phyloP scores from a whole-genome alignment of 2,329 filamentous ascomycete genomes.

The Hymenoscyphus infarciens region DNA sequence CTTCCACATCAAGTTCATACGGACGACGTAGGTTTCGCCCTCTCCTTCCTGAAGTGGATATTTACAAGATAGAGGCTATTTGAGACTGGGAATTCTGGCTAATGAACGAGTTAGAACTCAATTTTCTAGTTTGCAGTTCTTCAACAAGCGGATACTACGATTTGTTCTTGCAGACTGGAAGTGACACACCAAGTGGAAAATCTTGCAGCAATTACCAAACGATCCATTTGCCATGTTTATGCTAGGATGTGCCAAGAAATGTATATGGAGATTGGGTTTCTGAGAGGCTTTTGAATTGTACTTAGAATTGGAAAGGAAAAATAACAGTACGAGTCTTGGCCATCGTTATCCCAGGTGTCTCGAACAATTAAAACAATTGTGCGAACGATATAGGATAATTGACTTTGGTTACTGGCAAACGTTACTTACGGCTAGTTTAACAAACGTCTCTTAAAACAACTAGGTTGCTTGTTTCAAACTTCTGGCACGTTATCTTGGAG shows the following conservation, averaged over 20 bases:
- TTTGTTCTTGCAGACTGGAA: conserved; percentile 51
- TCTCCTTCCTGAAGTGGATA: background rate
- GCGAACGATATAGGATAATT: too few relatives aligned
- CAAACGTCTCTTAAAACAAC: too few relatives aligned
- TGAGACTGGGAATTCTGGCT: too few relatives aligned
- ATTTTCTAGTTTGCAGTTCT: conserved; percentile 48
- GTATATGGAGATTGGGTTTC: background rate
- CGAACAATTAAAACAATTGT: too few relatives aligned
- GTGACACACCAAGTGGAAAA: conserved; percentile 45
- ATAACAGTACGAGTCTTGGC: too few relatives aligned
- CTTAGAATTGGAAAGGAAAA: too few relatives aligned
- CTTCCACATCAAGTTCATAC: conserved; percentile 41
- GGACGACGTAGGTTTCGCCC: conserved; percentile 37
- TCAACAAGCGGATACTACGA: conserved; percentile 43
- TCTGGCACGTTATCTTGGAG: too few relatives aligned
- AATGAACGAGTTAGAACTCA: conserved; percentile 39
- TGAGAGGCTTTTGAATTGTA: too few relatives aligned
- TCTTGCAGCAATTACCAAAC: conserved; percentile 54
- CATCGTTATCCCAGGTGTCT: background rate
- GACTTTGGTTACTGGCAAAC: too few relatives aligned
- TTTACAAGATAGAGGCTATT: background rate
- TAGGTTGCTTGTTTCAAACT: too few relatives aligned
- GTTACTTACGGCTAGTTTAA: too few relatives aligned
- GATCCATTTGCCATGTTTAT: conserved; percentile 43
- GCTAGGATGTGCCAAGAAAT: conserved; percentile 8